Base-by-base conservation (phyloP, 2,329 filamentous ascomycete genomes). In the Cercospora zeina region DNA sequence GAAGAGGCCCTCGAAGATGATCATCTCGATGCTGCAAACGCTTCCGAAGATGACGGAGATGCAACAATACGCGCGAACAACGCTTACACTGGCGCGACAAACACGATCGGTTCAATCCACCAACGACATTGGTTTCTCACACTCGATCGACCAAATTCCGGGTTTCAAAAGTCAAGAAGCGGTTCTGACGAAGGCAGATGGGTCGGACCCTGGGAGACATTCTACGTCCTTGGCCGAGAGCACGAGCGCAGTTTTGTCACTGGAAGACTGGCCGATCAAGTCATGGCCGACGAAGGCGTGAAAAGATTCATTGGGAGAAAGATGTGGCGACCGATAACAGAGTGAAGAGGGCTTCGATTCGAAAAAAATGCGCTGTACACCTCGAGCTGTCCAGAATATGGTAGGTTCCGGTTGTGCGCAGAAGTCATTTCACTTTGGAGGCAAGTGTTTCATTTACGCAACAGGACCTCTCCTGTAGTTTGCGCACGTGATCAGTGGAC, bases 221-320 rank as follows among this genome's bases (percentile, higher is more conserved):
- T 90, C 65, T 80, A 84, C 62, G 85, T 90, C 1, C 76, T 78
- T 7, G 88, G 87, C 0, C 79, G 81, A 4, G 84, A 87, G 1
- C 68, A 78, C 37, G 88, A 90, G 75, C 78, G 81, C n/a, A 90
- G 87, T 70, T 77, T 89, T 2, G 79, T 90, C 2, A 90, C 87
- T 1, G 86, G 86, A 1, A 78, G 87, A 57, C 76, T 78, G 9
- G 85, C 83, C 1, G 74, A 71, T 4, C 85, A 90, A 24, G 80
- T 89, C 2, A 77, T 90, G 51, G 73, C 69, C 21, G 86, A 90
- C 67, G 86, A 89, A 68, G 81, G 81, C 0, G 83, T 89, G 1
- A 71, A 77, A 19, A 80, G 78, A 1, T 89, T 84, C 71, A 71
- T 82, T 5, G 79, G 80, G 4, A 78, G 87, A 58, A 84, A 82